These are phyloP conservation scores for Cytospora paraplurivora DNA, from an alignment of 2,329 filamentous ascomycete species.

Conservation along the genomic window DNA sequence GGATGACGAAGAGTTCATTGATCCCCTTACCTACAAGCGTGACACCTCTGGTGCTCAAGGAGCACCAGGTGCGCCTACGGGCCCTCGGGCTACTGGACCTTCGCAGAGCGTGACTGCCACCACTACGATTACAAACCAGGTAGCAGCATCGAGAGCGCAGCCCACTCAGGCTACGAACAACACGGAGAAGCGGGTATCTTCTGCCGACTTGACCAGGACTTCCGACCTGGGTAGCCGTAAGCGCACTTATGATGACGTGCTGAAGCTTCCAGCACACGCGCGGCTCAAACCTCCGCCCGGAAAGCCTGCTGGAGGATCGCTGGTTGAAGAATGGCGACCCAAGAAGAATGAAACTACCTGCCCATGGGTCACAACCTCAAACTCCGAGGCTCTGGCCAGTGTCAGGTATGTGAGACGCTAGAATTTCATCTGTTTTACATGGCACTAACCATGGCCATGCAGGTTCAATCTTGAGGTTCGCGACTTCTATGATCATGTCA, in stretches of 20 bases:
- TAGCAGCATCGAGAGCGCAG: background rate
- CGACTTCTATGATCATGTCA: conserved; percentile 85
- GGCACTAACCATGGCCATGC: conserved; percentile 7
- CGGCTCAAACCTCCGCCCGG: conserved; percentile 54
- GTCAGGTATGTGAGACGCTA: conserved; percentile 18
- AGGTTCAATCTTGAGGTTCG: conserved; percentile 88
- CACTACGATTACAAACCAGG: conserved; percentile 9
- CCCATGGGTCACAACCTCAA: conserved; percentile 66
- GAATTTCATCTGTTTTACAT: conserved; percentile 19
- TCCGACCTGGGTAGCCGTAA: conserved; percentile 67
- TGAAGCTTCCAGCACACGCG: conserved; percentile 59
- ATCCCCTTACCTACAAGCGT: conserved; percentile 26
- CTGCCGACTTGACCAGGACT: conserved; percentile 31
- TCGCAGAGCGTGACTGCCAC: background rate
- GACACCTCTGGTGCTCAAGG: conserved; percentile 6
- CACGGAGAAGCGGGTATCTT: conserved; percentile 3
- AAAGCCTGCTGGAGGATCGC: conserved; percentile 51
- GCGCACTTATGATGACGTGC: conserved; percentile 70
- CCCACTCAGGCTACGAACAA: background rate
- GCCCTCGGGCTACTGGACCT: background rate
- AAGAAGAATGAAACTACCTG: conserved; percentile 45
- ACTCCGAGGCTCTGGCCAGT: conserved; percentile 49
- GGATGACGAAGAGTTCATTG: conserved; percentile 27
- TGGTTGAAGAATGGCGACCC: conserved; percentile 57
- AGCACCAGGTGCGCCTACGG: conserved; percentile 19